These are phyloP conservation scores for Lophium mytilinum DNA, from an alignment of 495 filamentous ascomycete genomes.

Conservation along the genomic window DNA sequence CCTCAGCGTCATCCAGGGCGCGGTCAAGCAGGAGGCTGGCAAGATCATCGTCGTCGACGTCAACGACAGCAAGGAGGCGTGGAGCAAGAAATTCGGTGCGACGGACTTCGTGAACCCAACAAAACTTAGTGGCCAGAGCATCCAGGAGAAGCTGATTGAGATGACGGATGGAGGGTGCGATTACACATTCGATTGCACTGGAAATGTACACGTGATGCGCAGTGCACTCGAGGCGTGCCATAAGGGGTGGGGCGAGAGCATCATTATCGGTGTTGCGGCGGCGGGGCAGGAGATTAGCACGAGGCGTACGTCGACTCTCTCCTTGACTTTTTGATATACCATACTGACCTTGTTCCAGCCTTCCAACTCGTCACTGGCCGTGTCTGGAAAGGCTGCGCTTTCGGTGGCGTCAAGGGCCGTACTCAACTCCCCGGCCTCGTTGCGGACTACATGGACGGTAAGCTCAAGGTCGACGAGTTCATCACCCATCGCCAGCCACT, in stretches of 20 bases:
- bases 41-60: constrained; percentile 95
- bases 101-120: constrained; percentile 95
- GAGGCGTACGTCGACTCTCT: constrained; percentile 60
- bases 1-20: constrained; percentile 88
- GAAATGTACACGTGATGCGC: constrained; percentile 93
- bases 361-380: constrained; percentile 98
- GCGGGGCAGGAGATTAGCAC: constrained; percentile 96
- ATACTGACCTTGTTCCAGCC: constrained; percentile 45
- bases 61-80: constrained; percentile 85
- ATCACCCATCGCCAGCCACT: constrained; percentile 91
- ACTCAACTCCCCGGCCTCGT: constrained; percentile 84
- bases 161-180: constrained; percentile 99
- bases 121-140: constrained; percentile 63
- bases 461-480: constrained; percentile 98
- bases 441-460: constrained; percentile 77
- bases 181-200: constrained; percentile 99
- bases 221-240: constrained; percentile 95
- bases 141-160: constrained; percentile 87
- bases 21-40: constrained; percentile 74
- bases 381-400: constrained; percentile 95
- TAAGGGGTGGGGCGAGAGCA: constrained; percentile 98
- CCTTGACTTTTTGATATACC: constrained; percentile 1
- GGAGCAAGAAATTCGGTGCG: constrained; percentile 88
- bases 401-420: constrained; percentile 96
- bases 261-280: constrained; percentile 95